Evolutionary conservation across 169 alveolate species (phyloP).

Genomic region (Besnoitia besnoiti): DNA sequence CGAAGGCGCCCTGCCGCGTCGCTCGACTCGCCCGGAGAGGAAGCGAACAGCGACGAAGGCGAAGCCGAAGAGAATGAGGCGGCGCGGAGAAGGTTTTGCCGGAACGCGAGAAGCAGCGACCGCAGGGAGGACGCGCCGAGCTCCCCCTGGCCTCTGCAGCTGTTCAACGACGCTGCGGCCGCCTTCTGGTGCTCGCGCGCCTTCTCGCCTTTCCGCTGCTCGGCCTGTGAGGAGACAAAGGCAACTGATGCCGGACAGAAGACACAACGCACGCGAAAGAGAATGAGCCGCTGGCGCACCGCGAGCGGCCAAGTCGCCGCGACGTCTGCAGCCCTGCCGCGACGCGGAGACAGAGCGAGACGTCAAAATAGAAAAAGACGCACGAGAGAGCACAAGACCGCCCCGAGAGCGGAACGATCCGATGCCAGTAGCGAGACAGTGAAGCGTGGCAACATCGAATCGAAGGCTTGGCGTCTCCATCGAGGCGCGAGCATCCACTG

Average conservation of each 20-base stretch:
- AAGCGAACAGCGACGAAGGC: not conserved
- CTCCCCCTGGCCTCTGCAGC: not conserved
- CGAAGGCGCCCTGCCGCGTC: not conserved
- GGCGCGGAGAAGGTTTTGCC: not conserved
- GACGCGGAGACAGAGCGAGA: too few relatives aligned
- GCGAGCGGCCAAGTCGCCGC: too few relatives aligned
- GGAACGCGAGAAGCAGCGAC: not conserved
- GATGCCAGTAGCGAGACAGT: too few relatives aligned
- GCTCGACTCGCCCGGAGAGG: not conserved
- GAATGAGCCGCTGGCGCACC: not conserved
- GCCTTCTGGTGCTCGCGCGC: not conserved
- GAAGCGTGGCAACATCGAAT: too few relatives aligned
- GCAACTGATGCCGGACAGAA: not conserved
- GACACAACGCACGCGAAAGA: not conserved
- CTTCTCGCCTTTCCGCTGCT: not conserved
- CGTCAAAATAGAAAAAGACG: too few relatives aligned
- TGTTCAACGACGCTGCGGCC: not conserved
- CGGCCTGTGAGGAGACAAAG: not conserved
- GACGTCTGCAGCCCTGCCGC: too few relatives aligned
- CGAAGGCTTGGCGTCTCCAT: too few relatives aligned
- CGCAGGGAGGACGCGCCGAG: not conserved
- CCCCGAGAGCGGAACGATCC: too few relatives aligned
- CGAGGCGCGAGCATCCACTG: too few relatives aligned
- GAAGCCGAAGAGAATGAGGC: not conserved
- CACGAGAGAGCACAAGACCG: too few relatives aligned